phyloP scores from a whole-genome alignment of 1,139 yeast species.

The Keqinozyma sinolaborantium region DNA sequence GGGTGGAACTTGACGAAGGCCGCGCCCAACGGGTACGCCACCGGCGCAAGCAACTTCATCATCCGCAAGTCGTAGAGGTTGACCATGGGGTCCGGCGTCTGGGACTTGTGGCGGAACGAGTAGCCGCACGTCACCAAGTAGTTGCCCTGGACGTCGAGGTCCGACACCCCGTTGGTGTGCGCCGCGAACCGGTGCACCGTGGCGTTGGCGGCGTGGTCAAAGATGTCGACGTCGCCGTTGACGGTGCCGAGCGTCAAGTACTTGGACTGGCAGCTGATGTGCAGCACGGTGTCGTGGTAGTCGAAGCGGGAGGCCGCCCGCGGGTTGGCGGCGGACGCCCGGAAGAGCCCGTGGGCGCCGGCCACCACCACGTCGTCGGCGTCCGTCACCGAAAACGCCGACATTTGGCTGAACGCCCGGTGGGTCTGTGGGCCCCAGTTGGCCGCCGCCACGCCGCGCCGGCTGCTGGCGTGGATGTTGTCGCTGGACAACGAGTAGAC shows the following conservation, averaged over 20 bases:
- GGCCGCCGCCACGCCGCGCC: conserved; percentile 52
- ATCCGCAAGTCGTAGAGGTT: conserved; percentile 78
- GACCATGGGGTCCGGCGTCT: conserved; percentile 70
- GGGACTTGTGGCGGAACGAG: conserved; percentile 47
- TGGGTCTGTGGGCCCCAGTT: conserved; percentile 34
- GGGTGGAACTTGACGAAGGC: conserved; percentile 84
- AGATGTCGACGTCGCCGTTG: conserved; percentile 71
- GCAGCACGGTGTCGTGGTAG: conserved; percentile 32
- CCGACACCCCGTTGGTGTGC: conserved; percentile 74
- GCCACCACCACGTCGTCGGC: conserved; percentile 38
- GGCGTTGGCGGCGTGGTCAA: conserved; percentile 60
- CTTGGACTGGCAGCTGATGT: conserved; percentile 32
- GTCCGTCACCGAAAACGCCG: conserved; percentile 29
- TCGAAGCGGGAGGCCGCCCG: conserved; percentile 18
- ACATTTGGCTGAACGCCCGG: conserved; percentile 33
- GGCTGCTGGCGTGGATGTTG: conserved; percentile 51
- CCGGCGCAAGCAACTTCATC: conserved; percentile 71
- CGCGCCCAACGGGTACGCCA: conserved; percentile 90
- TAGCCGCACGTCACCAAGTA: conserved; percentile 81
- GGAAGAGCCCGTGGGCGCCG: conserved; percentile 37
- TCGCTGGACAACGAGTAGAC: conserved; percentile 54
- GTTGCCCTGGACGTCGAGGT: conserved; percentile 74
- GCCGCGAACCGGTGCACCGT: conserved; percentile 62
- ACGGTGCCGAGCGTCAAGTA: conserved; percentile 60
- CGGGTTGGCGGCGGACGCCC: conserved; percentile 62